Base-by-base conservation (phyloP, 306 rosid species). In the Rubus idaeus region DNA sequence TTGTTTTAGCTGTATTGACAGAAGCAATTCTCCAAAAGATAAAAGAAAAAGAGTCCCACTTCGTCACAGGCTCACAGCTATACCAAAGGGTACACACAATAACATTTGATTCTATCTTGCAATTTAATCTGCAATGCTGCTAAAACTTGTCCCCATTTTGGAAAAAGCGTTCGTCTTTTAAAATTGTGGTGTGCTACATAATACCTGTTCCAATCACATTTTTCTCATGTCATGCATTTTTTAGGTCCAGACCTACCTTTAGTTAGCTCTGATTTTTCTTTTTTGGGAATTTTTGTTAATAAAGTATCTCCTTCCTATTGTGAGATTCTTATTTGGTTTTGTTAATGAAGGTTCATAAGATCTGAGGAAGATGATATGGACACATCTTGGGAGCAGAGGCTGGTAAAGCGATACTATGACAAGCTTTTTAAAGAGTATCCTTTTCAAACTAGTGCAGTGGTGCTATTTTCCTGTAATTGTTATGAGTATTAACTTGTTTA, bases 361-460 rank as follows among this genome's bases (percentile, higher is more conserved):
- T 86, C 93, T 0, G 96, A 91, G 86, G 97, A 92, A 88, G 98
- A 92, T 90, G 97, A 92, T 64, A 76, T 85, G 96, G 68, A 95
- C 86, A 84, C 84, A 64, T 94, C 98, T 53, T 90, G 98, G 98
- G 98, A 90, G 82, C 98, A 92, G 86, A 89, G 93, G 95, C 91
- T 95, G 79, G 98, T 95, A 78, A 95, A 90, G 88, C 93, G 92
- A 64, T 95, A 92, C 82, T 90, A 92, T 86, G 93, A 88, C 47
- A 92, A 95, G 86, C 96, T 92, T 85, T 95, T 92, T 79, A 92
- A 95, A 83, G 98, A 95, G 98, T 95, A 95, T 92, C 98, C 96
- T 92, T 84, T 71, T 63, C 55, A 64, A 75, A 57, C 9, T 74
- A 16, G 68, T 35, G 65, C 55, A 62, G 47, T 40, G 13, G 47